Percentiles rank a stretch among this genome's conserved stretches.
Conservation (phyloP, 2,329 filamentous ascomycete genomes). For the Zymoseptoria pseudotritici region DNA sequence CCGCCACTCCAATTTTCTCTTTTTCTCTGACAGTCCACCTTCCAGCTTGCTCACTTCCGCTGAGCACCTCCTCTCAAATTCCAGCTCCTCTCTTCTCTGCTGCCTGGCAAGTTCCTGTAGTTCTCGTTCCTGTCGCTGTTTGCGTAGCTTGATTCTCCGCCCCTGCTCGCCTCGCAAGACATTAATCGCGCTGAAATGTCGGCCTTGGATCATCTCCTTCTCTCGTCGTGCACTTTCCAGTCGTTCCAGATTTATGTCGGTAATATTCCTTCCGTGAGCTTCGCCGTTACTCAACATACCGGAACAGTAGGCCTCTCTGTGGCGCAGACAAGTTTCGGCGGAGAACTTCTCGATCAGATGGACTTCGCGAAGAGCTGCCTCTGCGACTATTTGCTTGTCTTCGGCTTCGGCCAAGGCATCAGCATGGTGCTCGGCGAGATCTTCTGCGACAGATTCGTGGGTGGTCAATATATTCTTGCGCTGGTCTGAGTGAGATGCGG, state of each 20-base stretch:
- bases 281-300: constrained; percentile 28
- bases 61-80: constrained; percentile 27
- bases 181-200: constrained; percentile 41
- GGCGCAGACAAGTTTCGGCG: constrained; percentile 38
- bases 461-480: constrained; percentile 11
- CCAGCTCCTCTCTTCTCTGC: constrained; percentile 29
- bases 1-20: constrained; percentile 27
- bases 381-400: constrained; percentile 37
- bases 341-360: constrained; percentile 38
- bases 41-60: constrained; percentile 14
- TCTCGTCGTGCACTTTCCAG: constrained; percentile 34
- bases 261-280: constrained; percentile 32
- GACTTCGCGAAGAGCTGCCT: constrained; percentile 35
- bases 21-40: constrained; percentile 26
- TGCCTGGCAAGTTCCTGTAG: constrained; percentile 29
- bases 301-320: constrained; percentile 43
- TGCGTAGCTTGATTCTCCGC: constrained; percentile 30
- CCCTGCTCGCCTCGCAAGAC: constrained; percentile 41
- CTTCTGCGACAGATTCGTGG: constrained; percentile 19
- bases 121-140: constrained; percentile 35
- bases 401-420: constrained; percentile 36
- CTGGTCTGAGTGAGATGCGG: constrained; percentile 13
- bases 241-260: constrained; percentile 38
- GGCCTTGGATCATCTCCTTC: constrained; percentile 34
- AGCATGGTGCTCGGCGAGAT: constrained; percentile 30